Percentiles rank a stretch among this genome's conserved stretches.
phyloP scores from a whole-genome alignment of 805 yeast genomes.

The Candida montana region DNA sequence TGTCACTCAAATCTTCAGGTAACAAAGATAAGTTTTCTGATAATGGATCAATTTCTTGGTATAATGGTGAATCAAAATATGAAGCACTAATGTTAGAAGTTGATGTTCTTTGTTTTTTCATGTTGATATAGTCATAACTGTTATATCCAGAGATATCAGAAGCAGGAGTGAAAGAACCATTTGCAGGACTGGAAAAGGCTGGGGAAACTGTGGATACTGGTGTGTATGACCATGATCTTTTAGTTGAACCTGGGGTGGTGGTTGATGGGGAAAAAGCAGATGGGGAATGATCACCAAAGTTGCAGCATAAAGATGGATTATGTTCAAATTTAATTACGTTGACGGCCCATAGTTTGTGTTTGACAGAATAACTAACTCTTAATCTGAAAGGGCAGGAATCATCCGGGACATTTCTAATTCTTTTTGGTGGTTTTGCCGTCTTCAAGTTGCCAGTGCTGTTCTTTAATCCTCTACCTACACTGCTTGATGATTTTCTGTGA shows the following conservation, averaged over 20 bases:
- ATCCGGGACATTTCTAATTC: constrained; percentile 20
- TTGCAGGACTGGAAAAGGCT: constrained; percentile 16
- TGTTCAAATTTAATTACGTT: constrained; percentile 24
- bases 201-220: constrained; percentile 20
- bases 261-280: constrained; percentile 10
- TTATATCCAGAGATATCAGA: constrained; percentile 4
- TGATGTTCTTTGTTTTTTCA: constrained; percentile 12
- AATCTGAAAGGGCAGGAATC: constrained; percentile 27
- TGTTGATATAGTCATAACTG: constrained; percentile 5
- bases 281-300: constrained; percentile 17
- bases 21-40: constrained; percentile 4
- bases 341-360: constrained; percentile 22
- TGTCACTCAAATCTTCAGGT: constrained; percentile 19
- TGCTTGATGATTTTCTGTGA: constrained; percentile 18
- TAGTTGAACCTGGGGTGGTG: constrained; percentile 12
- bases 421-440: constrained; percentile 9
- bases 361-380: constrained; percentile 25
- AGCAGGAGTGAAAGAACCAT: constrained; percentile 9
- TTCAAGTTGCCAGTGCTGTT: not conserved
- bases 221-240: constrained; percentile 22
- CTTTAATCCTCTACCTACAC: constrained; percentile 7
- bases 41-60: constrained; percentile 18
- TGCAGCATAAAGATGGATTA: constrained; percentile 19
- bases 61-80: constrained; percentile 18
- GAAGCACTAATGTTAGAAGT: constrained; percentile 3